Evolutionary conservation across 2,329 filamentous ascomycete genomes (phyloP), one percentile per base, ranked within the genome.

Genomic region (Curvularia eragrostidis): DNA sequence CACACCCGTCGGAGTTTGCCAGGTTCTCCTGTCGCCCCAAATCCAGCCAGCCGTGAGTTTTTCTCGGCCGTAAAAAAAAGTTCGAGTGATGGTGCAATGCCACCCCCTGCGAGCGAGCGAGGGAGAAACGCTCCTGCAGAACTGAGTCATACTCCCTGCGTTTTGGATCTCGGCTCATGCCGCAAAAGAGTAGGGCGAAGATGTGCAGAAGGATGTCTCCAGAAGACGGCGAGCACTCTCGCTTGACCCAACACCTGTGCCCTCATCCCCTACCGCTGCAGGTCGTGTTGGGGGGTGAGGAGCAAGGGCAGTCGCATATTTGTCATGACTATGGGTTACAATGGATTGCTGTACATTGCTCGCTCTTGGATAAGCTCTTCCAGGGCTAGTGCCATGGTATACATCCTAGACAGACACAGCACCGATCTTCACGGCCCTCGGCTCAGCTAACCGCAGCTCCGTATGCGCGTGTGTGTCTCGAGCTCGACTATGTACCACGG

Each of bases 391-490:
- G 41, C 44, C 48, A 64, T 65, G 67, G 52, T 70, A 69, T 64
- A 63, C 56, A 47, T 30, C 63, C 63, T 57, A 64, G 61, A 54
- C 54, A 64, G 61, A 54, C 54, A 53, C 56, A 62, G 66, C 53
- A 58, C 51, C 53, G 57, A 60, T 62, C 62, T 61, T 54, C 52
- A 53, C 53, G 54, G 61, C 59, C 41, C 63, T 69, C 67, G 71
- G 71, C 65, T 64, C 58, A 60, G 56, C 57, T 63, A 62, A 63
- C 69, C 68, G 71, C 70, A 55, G 63, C 72, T 67, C 72, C 71
- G 72, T 53, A 58, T 54, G 59, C n/a, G n/a, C n/a, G n/a, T n/a
- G n/a, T n/a, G n/a, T n/a, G n/a, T n/a, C n/a, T 62, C 68, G 65
- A 70, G 43, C 66, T 64, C 62, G 28, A 48, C n/a, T n/a, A n/a